These are phyloP conservation scores for Kalanchoe fedtschenkoi DNA, from an alignment of 164 flowering plant species.

Conservation along the genomic window DNA sequence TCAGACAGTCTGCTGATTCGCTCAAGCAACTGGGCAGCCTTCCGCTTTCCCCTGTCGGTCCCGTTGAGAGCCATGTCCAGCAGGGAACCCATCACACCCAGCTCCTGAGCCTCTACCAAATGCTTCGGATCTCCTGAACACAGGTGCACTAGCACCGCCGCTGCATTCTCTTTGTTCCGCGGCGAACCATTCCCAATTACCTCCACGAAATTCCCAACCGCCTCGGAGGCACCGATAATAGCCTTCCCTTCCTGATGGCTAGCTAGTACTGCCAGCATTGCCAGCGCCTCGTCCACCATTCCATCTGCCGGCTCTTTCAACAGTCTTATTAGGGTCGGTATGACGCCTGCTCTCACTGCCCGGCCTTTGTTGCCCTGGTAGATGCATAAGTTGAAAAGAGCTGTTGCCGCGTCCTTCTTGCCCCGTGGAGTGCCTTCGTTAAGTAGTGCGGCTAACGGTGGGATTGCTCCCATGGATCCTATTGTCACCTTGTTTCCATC, in stretches of 20 bases:
- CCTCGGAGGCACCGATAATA: background rate
- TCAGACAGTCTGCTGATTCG: background rate
- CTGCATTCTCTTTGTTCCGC: conserved; percentile 2
- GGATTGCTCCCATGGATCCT: conserved; percentile 92
- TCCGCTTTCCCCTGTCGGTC: conserved; percentile 1
- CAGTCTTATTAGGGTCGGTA: conserved; percentile 1
- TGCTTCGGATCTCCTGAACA: conserved; percentile 1
- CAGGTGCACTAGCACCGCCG: background rate
- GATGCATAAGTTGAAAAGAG: conserved; percentile 76
- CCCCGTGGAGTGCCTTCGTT: conserved; percentile 59
- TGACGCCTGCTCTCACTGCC: conserved; percentile 61
- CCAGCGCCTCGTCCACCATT: conserved; percentile 5
- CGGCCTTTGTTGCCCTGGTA: conserved; percentile 64
- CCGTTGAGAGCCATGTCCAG: conserved; percentile 4
- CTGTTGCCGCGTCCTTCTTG: conserved; percentile 84
- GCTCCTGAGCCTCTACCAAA: background rate
- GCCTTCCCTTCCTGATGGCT: background rate
- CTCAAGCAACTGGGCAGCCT: conserved; percentile 1
- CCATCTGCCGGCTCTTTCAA: background rate
- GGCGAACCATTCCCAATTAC: conserved; percentile 2
- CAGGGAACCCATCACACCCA: conserved; percentile 3
- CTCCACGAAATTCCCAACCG: background rate
- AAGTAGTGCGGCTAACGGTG: conserved; percentile 67
- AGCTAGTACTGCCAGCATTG: background rate
- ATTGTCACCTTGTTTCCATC: conserved; percentile 77